These are phyloP conservation scores for Candida pseudoglaebosa DNA, from an alignment of 805 yeast genomes.

Conservation along the genomic window DNA sequence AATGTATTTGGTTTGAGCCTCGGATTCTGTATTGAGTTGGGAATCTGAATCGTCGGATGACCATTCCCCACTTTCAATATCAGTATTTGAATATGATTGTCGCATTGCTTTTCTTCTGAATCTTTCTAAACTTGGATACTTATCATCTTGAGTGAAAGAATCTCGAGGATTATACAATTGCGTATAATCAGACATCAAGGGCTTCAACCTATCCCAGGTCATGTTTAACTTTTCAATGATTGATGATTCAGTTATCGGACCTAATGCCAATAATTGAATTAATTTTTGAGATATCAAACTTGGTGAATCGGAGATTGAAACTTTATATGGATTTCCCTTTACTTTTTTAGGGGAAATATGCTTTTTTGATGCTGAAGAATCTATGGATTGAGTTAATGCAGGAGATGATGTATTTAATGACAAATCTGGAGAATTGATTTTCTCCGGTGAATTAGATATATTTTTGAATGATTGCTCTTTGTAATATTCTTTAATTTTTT, in stretches of 20 bases:
- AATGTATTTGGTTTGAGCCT: slow-evolving; percentile 13
- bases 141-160: slow-evolving; percentile 28
- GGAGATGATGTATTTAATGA: slow-evolving; percentile 12
- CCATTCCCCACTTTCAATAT: slow-evolving; percentile 8
- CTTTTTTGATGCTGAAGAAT: slow-evolving; percentile 7
- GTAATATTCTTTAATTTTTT: slow-evolving; percentile 19
- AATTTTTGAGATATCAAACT: slow-evolving; percentile 21
- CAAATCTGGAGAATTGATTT: slow-evolving; percentile 10
- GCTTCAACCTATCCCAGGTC: slow-evolving; percentile 10
- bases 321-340: slow-evolving; percentile 3
- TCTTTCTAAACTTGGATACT: slow-evolving; percentile 18
- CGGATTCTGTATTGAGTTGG: neutral
- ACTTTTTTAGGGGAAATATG: neutral
- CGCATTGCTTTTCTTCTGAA: neutral
- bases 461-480: slow-evolving; percentile 3
- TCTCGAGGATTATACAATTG: slow-evolving; percentile 31
- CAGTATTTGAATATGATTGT: slow-evolving; percentile 1
- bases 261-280: slow-evolving; percentile 45
- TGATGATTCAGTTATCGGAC: slow-evolving; percentile 34
- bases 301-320: slow-evolving; percentile 3
- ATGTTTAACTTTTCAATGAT: slow-evolving; percentile 19
- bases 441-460: slow-evolving; percentile 1
- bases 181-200: slow-evolving; percentile 22
- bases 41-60: slow-evolving; percentile 1
- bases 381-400: slow-evolving; percentile 7